phyloP scores from a whole-genome alignment of 2,329 filamentous ascomycete genomes.

The Cladophialophora yegresii region DNA sequence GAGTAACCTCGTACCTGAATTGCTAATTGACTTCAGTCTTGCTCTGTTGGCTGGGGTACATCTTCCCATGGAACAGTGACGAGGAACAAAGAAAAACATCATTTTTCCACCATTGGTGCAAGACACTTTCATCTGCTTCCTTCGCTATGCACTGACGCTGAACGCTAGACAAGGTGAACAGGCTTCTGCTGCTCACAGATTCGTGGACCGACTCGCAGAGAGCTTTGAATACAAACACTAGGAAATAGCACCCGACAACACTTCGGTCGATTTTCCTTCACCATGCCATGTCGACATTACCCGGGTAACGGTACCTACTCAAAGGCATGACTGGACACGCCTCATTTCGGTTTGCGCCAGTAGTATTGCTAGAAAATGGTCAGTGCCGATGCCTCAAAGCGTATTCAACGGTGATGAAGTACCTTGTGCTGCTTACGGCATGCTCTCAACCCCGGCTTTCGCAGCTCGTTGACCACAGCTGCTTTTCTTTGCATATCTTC shows the following conservation, averaged over 20 bases:
- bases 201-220: conserved; percentile 4
- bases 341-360: conserved; percentile 65
- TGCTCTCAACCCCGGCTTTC: conserved; percentile 83
- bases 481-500: conserved; percentile 74
- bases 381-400: conserved; percentile 11
- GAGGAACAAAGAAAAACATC: neutral
- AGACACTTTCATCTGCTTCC: conserved; percentile 9
- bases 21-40: neutral
- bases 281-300: neutral
- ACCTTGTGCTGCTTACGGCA: conserved; percentile 99
- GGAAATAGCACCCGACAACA: neutral
- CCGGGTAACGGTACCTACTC: neutral
- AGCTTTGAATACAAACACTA: conserved; percentile 7
- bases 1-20: neutral
- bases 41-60: neutral
- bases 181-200: conserved; percentile 6
- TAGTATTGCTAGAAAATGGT: conserved; percentile 64
- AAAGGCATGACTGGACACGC: neutral
- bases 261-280: neutral
- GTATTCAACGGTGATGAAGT: conserved; percentile 39
- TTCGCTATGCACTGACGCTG: conserved; percentile 22
- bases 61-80: neutral
- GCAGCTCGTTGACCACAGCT: conserved; percentile 79
- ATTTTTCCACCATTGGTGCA: neutral
- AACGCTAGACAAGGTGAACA: conserved; percentile 20